These are phyloP conservation scores for Paecilomyces formosus DNA, from an alignment of 2,329 filamentous ascomycete species.

Conservation along the genomic window DNA sequence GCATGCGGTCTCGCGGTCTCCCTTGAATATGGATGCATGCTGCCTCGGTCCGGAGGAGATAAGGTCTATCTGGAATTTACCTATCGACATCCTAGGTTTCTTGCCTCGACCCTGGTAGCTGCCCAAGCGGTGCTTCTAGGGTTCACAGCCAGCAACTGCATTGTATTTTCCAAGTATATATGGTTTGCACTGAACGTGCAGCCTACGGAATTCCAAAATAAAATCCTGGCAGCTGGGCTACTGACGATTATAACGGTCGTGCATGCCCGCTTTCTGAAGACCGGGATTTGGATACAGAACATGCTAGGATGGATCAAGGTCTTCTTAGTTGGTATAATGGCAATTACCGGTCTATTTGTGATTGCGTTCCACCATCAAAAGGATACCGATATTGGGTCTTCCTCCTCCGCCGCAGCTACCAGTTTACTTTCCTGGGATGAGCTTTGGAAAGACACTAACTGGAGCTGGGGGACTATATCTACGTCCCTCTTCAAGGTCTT, in stretches of 20 bases:
- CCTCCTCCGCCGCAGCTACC: not conserved
- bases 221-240: slow-evolving; percentile 50
- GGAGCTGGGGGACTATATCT: slow-evolving; percentile 61
- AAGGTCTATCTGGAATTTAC: slow-evolving; percentile 68
- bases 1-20: slow-evolving; percentile 55
- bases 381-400: slow-evolving; percentile 3
- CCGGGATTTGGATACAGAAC: slow-evolving; percentile 55
- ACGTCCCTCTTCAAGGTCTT: slow-evolving; percentile 58
- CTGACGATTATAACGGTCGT: slow-evolving; percentile 51
- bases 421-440: slow-evolving; percentile 39
- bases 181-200: slow-evolving; percentile 51
- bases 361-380: slow-evolving; percentile 40
- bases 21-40: slow-evolving; percentile 63
- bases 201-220: slow-evolving; percentile 45
- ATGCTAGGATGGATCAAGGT: slow-evolving; percentile 58
- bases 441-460: slow-evolving; percentile 58
- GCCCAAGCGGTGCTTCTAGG: slow-evolving; percentile 57
- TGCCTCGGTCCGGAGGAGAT: slow-evolving; percentile 60
- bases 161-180: slow-evolving; percentile 60
- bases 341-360: slow-evolving; percentile 53
- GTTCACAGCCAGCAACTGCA: slow-evolving; percentile 63
- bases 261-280: slow-evolving; percentile 51
- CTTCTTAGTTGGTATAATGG: slow-evolving; percentile 53
- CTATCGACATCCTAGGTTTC: slow-evolving; percentile 55
- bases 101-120: slow-evolving; percentile 58